Percentiles rank a stretch among this genome's conserved stretches.
phyloP scores from a whole-genome alignment of 129 eudicot genomes.

The Scalesia atractyloides region DNA sequence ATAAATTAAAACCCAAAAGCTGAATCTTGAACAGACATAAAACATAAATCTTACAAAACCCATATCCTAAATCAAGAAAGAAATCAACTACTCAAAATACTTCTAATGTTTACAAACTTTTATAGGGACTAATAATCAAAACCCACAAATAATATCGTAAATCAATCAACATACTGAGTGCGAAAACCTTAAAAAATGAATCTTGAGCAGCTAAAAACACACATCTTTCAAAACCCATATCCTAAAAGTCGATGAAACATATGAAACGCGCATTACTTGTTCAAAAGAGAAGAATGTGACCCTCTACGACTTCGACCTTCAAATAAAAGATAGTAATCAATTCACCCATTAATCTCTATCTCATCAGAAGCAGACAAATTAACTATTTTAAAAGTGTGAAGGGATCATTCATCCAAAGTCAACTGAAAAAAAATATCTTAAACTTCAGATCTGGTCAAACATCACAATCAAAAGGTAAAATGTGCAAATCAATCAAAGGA shows the following conservation, averaged over 20 bases:
- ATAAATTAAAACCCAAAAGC: no score
- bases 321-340: neutral
- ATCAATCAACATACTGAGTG: conserved; percentile 7
- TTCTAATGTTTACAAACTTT: neutral
- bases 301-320: neutral
- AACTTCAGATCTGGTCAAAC: conserved; percentile 42
- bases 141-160: conserved; percentile 16
- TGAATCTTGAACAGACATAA: no score
- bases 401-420: conserved; percentile 3
- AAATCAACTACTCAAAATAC: neutral
- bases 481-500: conserved; percentile 36
- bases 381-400: neutral
- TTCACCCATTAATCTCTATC: neutral
- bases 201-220: conserved; percentile 1
- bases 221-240: conserved; percentile 13
- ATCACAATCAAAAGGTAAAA: conserved; percentile 28
- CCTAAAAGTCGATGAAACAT: neutral
- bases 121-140: conserved; percentile 15
- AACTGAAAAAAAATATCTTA: conserved; percentile 10
- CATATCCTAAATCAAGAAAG: neutral
- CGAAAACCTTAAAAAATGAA: conserved; percentile 26
- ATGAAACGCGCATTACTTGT: no score
- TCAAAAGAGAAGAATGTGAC: no score
- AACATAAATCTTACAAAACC: neutral
- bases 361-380: neutral